Conservation (phyloP, 768 basidiomycete genomes). For the Solioccasus polychromus region DNA sequence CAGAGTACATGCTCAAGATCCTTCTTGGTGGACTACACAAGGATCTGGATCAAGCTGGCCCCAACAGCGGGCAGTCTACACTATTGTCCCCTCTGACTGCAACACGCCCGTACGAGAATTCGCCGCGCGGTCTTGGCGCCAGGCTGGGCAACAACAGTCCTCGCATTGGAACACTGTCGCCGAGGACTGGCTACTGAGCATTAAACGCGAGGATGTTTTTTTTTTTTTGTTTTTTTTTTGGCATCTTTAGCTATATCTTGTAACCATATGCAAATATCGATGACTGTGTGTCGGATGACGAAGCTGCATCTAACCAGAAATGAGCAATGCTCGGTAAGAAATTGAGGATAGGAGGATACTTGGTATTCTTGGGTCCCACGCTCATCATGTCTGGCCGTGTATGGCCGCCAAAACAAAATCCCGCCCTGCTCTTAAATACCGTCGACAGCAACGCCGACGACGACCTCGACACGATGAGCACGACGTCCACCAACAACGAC, state of each 20-base stretch:
- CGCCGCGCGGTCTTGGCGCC: conserved; percentile 6
- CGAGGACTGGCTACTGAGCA: conserved; percentile 13
- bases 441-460: conserved; percentile 22
- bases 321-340: no score
- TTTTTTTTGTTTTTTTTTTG: not conserved
- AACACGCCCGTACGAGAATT: conserved; percentile 7
- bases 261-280: no score
- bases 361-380: conserved; percentile 16
- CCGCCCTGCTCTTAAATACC: conserved; percentile 3
- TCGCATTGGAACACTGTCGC: conserved; percentile 11
- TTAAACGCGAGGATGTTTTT: no score
- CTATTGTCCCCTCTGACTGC: conserved; percentile 10
- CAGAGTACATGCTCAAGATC: conserved; percentile 36
- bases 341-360: not conserved
- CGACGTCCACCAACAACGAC: conserved; percentile 12
- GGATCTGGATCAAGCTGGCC: conserved; percentile 14
- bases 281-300: no score
- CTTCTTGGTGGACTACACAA: conserved; percentile 27
- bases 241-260: no score
- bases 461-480: conserved; percentile 24
- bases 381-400: conserved; percentile 21
- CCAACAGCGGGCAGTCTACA: conserved; percentile 2
- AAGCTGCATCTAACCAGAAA: no score
- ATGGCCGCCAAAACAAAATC: conserved; percentile 21
- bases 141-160: conserved; percentile 12